A percentile compares a stretch with the other conserved stretches of the same genome.
Conservation (phyloP, 768 basidiomycete genomes). For the Sarcodon aspratus region DNA sequence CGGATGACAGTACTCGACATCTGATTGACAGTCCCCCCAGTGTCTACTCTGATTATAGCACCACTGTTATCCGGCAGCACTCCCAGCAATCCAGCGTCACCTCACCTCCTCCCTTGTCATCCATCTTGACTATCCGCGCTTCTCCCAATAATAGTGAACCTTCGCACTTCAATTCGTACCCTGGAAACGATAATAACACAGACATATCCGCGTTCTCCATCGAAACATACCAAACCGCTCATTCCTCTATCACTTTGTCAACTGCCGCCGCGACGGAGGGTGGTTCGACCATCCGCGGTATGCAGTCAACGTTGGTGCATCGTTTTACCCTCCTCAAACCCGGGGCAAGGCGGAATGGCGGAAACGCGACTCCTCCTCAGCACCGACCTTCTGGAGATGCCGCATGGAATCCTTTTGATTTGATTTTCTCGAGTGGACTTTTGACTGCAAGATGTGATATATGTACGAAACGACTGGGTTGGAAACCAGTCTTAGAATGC, state of each 20-base stretch:
- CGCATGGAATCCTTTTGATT: constrained; percentile 68
- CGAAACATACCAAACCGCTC: constrained; percentile 58
- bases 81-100: constrained; percentile 20
- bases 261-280: constrained; percentile 66
- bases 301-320: constrained; percentile 50
- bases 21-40: constrained; percentile 35
- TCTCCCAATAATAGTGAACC: constrained; percentile 26
- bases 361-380: constrained; percentile 22
- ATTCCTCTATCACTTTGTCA: constrained; percentile 32
- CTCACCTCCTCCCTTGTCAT: constrained; percentile 48
- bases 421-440: constrained; percentile 66
- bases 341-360: constrained; percentile 41
- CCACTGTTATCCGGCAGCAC: constrained; percentile 49
- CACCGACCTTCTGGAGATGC: constrained; percentile 14
- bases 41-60: constrained; percentile 53
- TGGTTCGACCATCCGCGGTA: constrained; percentile 51
- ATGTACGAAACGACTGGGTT: constrained; percentile 72
- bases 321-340: constrained; percentile 84
- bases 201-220: constrained; percentile 39
- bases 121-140: constrained; percentile 61
- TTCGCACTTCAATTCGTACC: constrained; percentile 7
- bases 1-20: constrained; percentile 39
- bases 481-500: constrained; percentile 79
- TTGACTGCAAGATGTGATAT: constrained; percentile 73
- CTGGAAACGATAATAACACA: constrained; percentile 8